Conservation (phyloP, 2,329 filamentous ascomycete genomes). For the Talaromyces rugulosus region DNA sequence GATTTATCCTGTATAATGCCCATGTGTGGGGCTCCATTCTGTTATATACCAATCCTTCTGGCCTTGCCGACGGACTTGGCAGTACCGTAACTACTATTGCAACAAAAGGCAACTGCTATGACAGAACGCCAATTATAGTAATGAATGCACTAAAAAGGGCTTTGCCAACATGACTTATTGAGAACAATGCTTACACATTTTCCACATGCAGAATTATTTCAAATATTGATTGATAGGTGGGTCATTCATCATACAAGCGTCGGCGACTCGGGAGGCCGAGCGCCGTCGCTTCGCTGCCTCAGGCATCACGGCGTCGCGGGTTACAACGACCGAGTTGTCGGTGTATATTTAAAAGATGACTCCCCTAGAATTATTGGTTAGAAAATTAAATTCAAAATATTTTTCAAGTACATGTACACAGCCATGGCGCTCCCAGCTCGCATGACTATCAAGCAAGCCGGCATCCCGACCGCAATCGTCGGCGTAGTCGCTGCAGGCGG, state of each 20-base stretch:
- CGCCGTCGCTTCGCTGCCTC: background rate
- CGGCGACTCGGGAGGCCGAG: background rate
- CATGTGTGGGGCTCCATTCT: too few relatives aligned
- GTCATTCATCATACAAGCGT: background rate
- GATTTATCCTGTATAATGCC: background rate
- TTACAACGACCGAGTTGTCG: background rate
- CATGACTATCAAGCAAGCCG: constrained; percentile 1
- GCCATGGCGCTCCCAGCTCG: background rate
- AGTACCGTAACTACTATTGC: too few relatives aligned
- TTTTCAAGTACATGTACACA: background rate
- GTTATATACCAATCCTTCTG: too few relatives aligned
- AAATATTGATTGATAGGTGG: too few relatives aligned
- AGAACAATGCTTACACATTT: too few relatives aligned
- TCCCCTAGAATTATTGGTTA: too few relatives aligned
- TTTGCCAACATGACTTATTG: too few relatives aligned
- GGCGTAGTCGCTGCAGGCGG: constrained; percentile 5
- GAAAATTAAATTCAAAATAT: background rate
- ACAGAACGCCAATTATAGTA: too few relatives aligned
- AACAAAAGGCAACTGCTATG: too few relatives aligned
- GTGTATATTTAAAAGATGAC: background rate
- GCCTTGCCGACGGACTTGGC: background rate
- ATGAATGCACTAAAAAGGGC: too few relatives aligned
- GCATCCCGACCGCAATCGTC: constrained; percentile 1
- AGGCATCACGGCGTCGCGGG: background rate
- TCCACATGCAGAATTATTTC: too few relatives aligned